Evolutionary conservation across 805 yeast species (phyloP), one percentile per base, ranked within the genome.

Genomic region (Dipodascus albidus): DNA sequence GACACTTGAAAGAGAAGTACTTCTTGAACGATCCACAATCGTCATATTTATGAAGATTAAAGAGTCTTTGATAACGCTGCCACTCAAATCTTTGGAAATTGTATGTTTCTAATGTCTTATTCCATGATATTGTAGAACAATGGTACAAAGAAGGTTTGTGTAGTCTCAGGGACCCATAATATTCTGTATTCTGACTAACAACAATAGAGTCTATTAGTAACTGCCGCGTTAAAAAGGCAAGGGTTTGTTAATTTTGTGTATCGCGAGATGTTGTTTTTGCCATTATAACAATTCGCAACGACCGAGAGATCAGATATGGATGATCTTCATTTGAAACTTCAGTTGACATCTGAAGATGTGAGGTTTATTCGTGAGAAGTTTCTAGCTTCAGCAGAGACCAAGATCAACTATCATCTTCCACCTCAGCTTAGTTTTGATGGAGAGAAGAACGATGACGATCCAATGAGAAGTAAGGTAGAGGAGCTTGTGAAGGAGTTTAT

Each of bases 261-360:
- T 6, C 33, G 33, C 11, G 33, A 11, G 33, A 27, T 27, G 33
- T 27, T 27, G 6, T 27, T 27, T 11, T 6, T 11, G 33, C 11
- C 33, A 11, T 11, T 11, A 27, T 27, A 6, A 6, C 33, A 6
- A 27, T n/a, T n/a, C n/a, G n/a, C n/a, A n/a, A 33, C 41, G 50
- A 14, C 47, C 22, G 21, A 22, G 42, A 33, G 52, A 53, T 9
- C 52, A 31, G 31, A 42, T 23, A 52, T 58, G 58, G 55, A 55
- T 42, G 67, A 68, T 52, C 65, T 59, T 3, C 70, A 74, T 60
- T 72, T 68, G 50, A 74, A 71, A 60, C 66, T 81, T 23, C 75
- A 74, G 54, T 69, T 83, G 52, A 71, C 75, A 20, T 65, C 75
- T 53, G 78, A 74, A 51, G 88, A 83, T 57, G 69, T 82, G 50